Evolutionary conservation across 2,329 filamentous ascomycete species (phyloP), one percentile per base, ranked within the genome.

Genomic region (Colletotrichum sp.): DNA sequence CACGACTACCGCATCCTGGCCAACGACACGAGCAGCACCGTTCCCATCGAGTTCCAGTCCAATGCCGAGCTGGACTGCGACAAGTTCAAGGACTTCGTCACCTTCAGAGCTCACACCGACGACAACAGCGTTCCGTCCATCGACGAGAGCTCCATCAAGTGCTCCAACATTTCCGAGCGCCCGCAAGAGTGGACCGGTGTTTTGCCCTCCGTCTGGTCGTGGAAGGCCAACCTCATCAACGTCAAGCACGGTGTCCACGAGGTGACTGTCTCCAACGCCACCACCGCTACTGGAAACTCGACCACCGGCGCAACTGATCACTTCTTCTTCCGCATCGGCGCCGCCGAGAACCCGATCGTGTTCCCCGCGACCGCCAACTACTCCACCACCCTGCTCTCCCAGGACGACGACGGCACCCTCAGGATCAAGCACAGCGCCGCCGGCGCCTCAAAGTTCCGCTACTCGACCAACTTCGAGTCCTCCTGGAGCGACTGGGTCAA

Each of bases 201-300:
- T 16, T 85, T 92, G 58, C 88, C 89, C 3, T 89, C 87, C 1
- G 81, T 83, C 6, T 93, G 90, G 89, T 83, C 83, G 15, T 91
- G 89, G 82, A 86, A 84, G 7, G 88, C 88, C 12, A 89, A 85
- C 9, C 80, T 94, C 28, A 85, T 84, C 10, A 88, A 90, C 66
- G 90, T 93, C 3, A 88, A 89, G n/a, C 89, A 94, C 77, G 92
- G 92, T 30, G 84, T 94, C n/a, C 91, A 94, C 79, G 84, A 86
- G 30, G 79, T 93, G 69, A 91, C 88, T 0, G 83, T 94, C 58
- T 87, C 85, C 60, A 93, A 93, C 77, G 87, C 88, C 22, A 86
- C 87, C 5, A 86, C 84, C 55, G 80, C 81, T 6, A 82, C 84
- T 27, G 86, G 86, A 5, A 84, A 83, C 16, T 81, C 80, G 5